A percentile compares a stretch with the other conserved stretches of the same genome.
These are phyloP conservation scores for Hyphopichia buzzinii DNA, from an alignment of 1,139 yeast genomes.

Conservation along the genomic window DNA sequence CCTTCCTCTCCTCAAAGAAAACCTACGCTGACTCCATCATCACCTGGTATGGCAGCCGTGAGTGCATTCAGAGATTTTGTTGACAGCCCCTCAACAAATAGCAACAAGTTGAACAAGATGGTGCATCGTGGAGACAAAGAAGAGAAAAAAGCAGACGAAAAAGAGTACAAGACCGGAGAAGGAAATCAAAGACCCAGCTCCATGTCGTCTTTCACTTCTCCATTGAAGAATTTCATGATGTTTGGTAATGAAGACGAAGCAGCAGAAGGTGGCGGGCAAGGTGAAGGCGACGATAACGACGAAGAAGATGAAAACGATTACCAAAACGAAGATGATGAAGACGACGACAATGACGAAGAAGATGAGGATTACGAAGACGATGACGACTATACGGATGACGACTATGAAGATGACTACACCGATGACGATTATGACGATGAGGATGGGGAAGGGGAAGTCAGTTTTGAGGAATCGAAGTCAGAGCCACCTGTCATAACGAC, in stretches of 20 bases:
- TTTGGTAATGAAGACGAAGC: constrained; percentile 24
- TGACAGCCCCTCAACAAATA: neutral
- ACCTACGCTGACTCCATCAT: constrained; percentile 1
- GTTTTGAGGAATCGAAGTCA: constrained; percentile 12
- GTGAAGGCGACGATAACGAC: constrained; percentile 15
- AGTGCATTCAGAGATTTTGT: neutral
- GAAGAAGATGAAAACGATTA: constrained; percentile 6
- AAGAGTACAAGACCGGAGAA: neutral
- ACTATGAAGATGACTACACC: constrained; percentile 13
- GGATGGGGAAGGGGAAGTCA: constrained; percentile 9
- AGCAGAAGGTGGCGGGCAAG: constrained; percentile 6
- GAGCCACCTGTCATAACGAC: neutral
- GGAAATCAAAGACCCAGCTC: constrained; percentile 33
- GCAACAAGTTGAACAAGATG: neutral
- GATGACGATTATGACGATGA: constrained; percentile 8
- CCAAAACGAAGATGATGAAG: constrained; percentile 1
- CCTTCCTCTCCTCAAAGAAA: neutral
- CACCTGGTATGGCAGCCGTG: constrained; percentile 1
- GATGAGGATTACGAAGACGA: constrained; percentile 1
- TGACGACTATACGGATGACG: constrained; percentile 1
- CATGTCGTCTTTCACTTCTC: constrained; percentile 40
- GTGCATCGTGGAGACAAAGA: neutral
- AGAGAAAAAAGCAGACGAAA: neutral
- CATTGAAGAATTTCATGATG: constrained; percentile 43
- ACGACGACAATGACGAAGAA: constrained; percentile 3